Conservation (phyloP, 1,284 basidiomycete genomes). For the Apiotrichum veenhuisii region DNA sequence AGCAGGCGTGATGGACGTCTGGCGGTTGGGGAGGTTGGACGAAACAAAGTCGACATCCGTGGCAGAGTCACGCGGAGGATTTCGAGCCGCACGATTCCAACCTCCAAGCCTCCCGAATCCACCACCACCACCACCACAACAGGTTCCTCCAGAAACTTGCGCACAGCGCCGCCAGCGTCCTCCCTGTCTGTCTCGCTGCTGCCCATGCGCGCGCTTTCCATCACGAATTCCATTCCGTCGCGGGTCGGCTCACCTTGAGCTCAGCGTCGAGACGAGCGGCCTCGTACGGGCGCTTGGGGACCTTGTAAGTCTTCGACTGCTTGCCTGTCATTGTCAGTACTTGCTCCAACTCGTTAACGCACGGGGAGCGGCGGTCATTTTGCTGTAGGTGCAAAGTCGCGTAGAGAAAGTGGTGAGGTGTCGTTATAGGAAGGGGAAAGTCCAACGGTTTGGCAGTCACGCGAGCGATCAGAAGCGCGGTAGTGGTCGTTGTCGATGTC, state of each 20-base stretch:
- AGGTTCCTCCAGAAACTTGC: background rate
- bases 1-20: no score
- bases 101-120: no score
- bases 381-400: background rate
- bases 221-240: conserved; percentile 5
- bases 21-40: no score
- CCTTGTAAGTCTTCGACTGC: conserved; percentile 75
- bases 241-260: conserved; percentile 69
- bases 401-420: conserved; percentile 13
- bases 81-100: no score
- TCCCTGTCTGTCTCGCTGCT: background rate
- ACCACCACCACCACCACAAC: no score
- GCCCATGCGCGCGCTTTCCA: background rate
- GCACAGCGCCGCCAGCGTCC: background rate
- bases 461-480: conserved; percentile 9
- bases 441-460: no score
- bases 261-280: conserved; percentile 98
- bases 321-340: no score
- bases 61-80: no score
- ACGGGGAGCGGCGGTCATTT: conserved; percentile 11
- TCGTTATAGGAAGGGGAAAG: background rate
- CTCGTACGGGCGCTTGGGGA: conserved; percentile 96
- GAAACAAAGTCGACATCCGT: no score
- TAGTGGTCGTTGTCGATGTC: background rate
- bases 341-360: no score